Evolutionary conservation across 1,284 basidiomycete genomes (phyloP).

Genomic region (Apiotrichum laibachii): DNA sequence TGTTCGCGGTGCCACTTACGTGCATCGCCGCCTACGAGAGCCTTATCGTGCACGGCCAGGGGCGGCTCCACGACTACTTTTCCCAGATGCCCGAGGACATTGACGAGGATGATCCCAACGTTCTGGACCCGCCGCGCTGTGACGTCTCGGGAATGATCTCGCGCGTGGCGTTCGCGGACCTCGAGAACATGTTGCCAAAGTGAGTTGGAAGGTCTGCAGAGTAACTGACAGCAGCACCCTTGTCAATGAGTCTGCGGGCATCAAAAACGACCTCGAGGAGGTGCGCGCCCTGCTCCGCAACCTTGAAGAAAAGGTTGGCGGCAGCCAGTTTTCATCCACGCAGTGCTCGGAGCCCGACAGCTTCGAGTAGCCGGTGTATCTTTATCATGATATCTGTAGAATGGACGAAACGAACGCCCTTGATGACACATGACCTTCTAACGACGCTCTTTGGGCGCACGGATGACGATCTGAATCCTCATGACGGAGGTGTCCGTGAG

Average conservation of each 20-base stretch:
- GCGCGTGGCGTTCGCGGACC: conserved; percentile 68
- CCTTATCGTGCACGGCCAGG: conserved; percentile 44
- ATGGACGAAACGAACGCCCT: too few species aligned
- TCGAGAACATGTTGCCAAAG: conserved; percentile 56
- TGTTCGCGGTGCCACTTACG: conserved; percentile 77
- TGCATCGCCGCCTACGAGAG: conserved; percentile 74
- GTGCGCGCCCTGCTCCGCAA: conserved; percentile 55
- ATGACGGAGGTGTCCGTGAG: too few species aligned
- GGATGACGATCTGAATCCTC: too few species aligned
- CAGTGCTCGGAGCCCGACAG: background rate
- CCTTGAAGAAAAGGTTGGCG: background rate
- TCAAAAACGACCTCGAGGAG: conserved; percentile 58
- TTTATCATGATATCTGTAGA: too few species aligned
- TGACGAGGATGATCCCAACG: conserved; percentile 48
- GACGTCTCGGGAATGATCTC: conserved; percentile 59
- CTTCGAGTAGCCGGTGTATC: background rate
- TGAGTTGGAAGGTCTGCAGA: conserved; percentile 52
- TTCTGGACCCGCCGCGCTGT: conserved; percentile 55
- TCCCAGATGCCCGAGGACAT: conserved; percentile 61
- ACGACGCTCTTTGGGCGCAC: too few species aligned
- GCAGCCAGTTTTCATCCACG: background rate
- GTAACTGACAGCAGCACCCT: conserved; percentile 29
- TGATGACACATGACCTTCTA: too few species aligned
- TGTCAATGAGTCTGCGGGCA: conserved; percentile 63
- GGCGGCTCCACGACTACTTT: conserved; percentile 66